phyloP scores from a whole-genome alignment of 805 yeast species.

The Clavispora fructus region DNA sequence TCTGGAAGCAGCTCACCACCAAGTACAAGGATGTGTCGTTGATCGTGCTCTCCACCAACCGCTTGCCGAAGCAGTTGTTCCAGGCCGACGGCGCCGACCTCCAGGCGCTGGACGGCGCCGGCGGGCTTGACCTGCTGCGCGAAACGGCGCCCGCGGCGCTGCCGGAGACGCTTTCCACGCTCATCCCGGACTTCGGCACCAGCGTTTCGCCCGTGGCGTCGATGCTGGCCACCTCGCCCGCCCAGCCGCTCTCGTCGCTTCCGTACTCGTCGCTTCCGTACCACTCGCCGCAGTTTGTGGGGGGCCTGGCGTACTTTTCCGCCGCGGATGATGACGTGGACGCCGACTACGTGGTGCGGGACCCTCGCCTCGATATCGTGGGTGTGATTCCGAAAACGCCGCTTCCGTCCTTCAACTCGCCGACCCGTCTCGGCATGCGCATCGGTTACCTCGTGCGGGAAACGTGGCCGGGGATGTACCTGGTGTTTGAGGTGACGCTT shows the following conservation, averaged over 20 bases:
- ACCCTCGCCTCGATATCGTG: slow-evolving; percentile 45
- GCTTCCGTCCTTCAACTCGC: slow-evolving; percentile 64
- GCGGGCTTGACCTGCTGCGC: too few species aligned
- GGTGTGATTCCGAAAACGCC: slow-evolving; percentile 58
- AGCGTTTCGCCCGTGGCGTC: slow-evolving; percentile 14
- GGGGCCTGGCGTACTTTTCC: slow-evolving; percentile 27
- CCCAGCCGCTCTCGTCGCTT: slow-evolving; percentile 13
- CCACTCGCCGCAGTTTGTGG: slow-evolving; percentile 32
- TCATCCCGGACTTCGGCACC: slow-evolving; percentile 10
- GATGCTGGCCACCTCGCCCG: slow-evolving; percentile 36
- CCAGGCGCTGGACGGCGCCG: not conserved
- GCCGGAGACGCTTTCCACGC: not conserved
- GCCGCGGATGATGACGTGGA: slow-evolving; percentile 26
- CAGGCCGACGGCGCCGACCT: slow-evolving; percentile 12
- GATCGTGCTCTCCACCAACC: slow-evolving; percentile 65
- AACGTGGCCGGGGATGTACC: slow-evolving; percentile 13
- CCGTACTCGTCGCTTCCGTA: too few species aligned
- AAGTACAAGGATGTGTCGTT: slow-evolving; percentile 52
- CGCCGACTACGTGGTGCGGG: slow-evolving; percentile 34
- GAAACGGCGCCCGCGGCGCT: not conserved
- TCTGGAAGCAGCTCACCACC: slow-evolving; percentile 70
- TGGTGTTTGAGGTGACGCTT: slow-evolving; percentile 57
- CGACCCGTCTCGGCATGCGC: slow-evolving; percentile 62
- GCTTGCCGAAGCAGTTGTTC: slow-evolving; percentile 44
- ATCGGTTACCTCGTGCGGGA: slow-evolving; percentile 62